Base-by-base conservation (phyloP, 495 filamentous ascomycete genomes). In the Xylaria bambusicola region DNA sequence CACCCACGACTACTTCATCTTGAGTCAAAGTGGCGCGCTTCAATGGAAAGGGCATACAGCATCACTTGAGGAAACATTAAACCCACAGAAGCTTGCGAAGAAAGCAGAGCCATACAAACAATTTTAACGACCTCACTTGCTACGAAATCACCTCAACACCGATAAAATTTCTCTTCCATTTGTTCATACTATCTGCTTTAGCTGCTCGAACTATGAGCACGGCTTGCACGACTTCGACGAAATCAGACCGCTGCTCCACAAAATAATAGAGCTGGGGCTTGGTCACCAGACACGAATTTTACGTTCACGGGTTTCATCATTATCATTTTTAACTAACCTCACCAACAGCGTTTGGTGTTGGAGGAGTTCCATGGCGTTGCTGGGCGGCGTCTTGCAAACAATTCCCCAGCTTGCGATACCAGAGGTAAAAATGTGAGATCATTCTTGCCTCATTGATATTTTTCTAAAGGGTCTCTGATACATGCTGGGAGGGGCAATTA, bases 301-400 rank as follows among this genome's bases (percentile, higher is more conserved):
- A 61, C 50, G 58, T 61, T 44, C 13, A 48, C 44, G 42, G 50
- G 1, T 27, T 61, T 60, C 52, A 46, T 45, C 33, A 40, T 45
- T 26, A 33, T 45, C 17, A 20, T 49, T 40, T 38, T 40, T 29
- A 18, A 8, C 27, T 36, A 49, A 40, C 26, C 38, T 53, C 26
- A 42, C 58, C 45, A 41, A 56, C 33, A 56, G 50, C 50, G 58
- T 41, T 61, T 26, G 26, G 33, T 55, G 38, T 36, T 60, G 68
- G 67, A 53, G 68, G 68, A 71, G 68, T 71, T 71, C 47, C 62
- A 62, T 56, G 69, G 67, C 67, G 69, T 72, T 72, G 61, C 61
- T 66, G 53, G 67, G 54, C 61, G 69, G 67, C 69, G 62, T 70
- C 63, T 29, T 66, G 52, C 65, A 60, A 63, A 55, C 59, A 36